Percentiles rank a stretch among this genome's conserved stretches.
Conservation (phyloP, 2,329 filamentous ascomycete species). For the Cytospora mali region DNA sequence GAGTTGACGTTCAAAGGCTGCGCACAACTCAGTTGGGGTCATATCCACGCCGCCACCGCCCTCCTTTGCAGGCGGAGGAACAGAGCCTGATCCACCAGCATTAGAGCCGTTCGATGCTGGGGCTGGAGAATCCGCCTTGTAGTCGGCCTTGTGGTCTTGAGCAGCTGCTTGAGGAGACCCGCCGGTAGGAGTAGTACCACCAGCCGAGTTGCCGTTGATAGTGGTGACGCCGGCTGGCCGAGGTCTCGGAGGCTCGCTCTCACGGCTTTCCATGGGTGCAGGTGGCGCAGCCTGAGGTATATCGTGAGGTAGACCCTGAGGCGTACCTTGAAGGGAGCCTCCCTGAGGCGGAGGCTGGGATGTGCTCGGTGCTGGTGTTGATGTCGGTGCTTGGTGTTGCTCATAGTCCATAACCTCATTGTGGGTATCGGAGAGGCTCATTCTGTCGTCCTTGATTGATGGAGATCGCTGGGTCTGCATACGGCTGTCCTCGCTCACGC, state of each 20-base stretch:
- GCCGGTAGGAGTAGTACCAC: conserved; percentile 49
- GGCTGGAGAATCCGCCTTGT: conserved; percentile 40
- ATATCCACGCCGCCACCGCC: conserved; percentile 47
- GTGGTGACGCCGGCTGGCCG: conserved; percentile 59
- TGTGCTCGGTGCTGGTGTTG: conserved; percentile 38
- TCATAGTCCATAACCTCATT: conserved; percentile 62
- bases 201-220: conserved; percentile 59
- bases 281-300: conserved; percentile 20
- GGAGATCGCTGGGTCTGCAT: conserved; percentile 39
- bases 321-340: conserved; percentile 31
- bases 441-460: conserved; percentile 57
- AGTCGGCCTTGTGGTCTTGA: conserved; percentile 25
- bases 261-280: conserved; percentile 43
- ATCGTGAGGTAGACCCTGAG: conserved; percentile 33
- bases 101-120: conserved; percentile 34
- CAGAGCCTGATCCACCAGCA: conserved; percentile 27
- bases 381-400: conserved; percentile 43
- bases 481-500: conserved; percentile 41
- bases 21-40: conserved; percentile 60
- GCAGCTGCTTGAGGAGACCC: conserved; percentile 43
- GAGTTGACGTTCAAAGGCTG: conserved; percentile 61
- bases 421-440: conserved; percentile 58
- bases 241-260: conserved; percentile 55
- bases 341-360: conserved; percentile 31
- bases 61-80: conserved; percentile 24